Evolutionary conservation across 768 basidiomycete genomes (phyloP).

Genomic region (Phallus indusiatus): DNA sequence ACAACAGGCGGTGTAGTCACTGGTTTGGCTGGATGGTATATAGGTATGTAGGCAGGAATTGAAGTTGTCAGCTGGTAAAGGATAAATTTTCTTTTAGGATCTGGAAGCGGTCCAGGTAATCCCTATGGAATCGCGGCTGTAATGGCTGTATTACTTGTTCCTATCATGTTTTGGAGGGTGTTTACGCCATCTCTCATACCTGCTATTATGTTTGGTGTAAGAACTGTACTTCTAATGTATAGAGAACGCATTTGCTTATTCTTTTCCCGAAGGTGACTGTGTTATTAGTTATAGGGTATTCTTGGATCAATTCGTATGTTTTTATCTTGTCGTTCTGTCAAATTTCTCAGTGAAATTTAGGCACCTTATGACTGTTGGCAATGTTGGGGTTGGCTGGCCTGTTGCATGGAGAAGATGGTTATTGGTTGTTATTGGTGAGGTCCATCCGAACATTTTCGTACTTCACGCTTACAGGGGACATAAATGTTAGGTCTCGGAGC

Average conservation of each 20-base stretch:
- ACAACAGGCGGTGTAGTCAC: slow-evolving; percentile 32
- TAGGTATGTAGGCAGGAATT: slow-evolving; percentile 25
- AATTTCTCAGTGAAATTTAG: slow-evolving; percentile 13
- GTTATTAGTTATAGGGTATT: slow-evolving; percentile 42
- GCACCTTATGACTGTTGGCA: slow-evolving; percentile 33
- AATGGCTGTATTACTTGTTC: slow-evolving; percentile 36
- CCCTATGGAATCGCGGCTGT: slow-evolving; percentile 44
- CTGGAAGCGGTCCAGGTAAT: slow-evolving; percentile 38
- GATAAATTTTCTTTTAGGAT: slow-evolving; percentile 20
- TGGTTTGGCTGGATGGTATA: slow-evolving; percentile 43
- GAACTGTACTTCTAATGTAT: slow-evolving; percentile 13
- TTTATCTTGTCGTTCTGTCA: neutral
- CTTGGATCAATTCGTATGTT: slow-evolving; percentile 37
- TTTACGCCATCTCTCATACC: slow-evolving; percentile 32
- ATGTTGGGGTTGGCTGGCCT: slow-evolving; percentile 42
- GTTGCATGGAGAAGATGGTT: slow-evolving; percentile 45
- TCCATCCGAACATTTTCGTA: neutral
- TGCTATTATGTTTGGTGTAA: slow-evolving; percentile 28
- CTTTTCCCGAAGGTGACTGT: slow-evolving; percentile 27
- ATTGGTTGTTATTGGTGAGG: slow-evolving; percentile 39
- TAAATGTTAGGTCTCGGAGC: slow-evolving; percentile 34
- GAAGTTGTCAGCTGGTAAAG: neutral
- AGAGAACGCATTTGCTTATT: neutral
- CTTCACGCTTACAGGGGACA: neutral
- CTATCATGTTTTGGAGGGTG: slow-evolving; percentile 41